Evolutionary conservation across 2,329 filamentous ascomycete genomes (phyloP).

Genomic region (Trichoderma koningii): DNA sequence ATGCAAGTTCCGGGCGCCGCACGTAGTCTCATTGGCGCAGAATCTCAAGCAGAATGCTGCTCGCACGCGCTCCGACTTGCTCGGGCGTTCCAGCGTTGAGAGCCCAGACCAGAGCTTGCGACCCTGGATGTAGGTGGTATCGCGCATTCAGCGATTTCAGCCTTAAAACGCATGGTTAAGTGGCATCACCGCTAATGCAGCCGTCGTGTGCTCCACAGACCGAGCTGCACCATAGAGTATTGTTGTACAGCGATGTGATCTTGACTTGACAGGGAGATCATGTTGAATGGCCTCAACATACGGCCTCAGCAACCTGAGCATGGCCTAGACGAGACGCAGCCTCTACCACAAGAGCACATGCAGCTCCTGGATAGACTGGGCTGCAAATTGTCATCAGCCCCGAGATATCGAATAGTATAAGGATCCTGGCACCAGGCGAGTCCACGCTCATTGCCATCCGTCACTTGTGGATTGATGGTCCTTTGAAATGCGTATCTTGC

Average conservation of each 20-base stretch:
- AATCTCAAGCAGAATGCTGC: background rate
- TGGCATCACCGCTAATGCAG: constrained; percentile 15
- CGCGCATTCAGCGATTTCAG: constrained; percentile 17
- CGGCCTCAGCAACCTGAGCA: too few relatives aligned
- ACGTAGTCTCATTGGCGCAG: background rate
- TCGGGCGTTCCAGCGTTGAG: background rate
- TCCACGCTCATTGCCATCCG: background rate
- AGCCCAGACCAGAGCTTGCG: background rate
- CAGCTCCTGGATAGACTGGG: background rate
- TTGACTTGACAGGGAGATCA: background rate
- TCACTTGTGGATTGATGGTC: background rate
- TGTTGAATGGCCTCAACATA: background rate
- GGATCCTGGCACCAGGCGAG: background rate
- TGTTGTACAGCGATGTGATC: background rate
- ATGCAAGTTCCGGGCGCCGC: background rate
- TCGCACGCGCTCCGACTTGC: constrained; percentile 6
- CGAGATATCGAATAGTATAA: background rate
- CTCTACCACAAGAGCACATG: background rate
- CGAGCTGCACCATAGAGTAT: background rate
- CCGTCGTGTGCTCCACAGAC: constrained; percentile 14
- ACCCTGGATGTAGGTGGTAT: background rate
- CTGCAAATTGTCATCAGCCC: background rate
- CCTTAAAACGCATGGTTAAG: constrained; percentile 18
- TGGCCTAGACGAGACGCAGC: too few relatives aligned
- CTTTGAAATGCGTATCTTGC: too few relatives aligned